Evolutionary conservation across 106 monocot genomes (phyloP).

Genomic region (Iris macrosiphon): DNA sequence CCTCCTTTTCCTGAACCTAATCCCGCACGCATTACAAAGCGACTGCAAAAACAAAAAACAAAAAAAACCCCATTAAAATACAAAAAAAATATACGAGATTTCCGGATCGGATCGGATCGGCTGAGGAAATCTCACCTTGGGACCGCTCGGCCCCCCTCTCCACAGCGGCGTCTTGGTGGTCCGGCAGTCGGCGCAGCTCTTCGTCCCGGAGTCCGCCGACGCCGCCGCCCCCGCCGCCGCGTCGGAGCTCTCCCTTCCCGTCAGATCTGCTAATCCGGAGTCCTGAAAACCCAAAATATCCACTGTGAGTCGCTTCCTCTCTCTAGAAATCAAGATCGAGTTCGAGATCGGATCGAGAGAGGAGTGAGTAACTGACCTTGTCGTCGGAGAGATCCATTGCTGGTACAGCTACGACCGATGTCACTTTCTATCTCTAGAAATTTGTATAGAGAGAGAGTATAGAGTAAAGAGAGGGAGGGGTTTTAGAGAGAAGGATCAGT

Average conservation of each 20-base stretch:
- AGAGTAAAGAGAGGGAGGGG: conserved; percentile 1
- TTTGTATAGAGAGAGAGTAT: not conserved
- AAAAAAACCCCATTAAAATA: not conserved
- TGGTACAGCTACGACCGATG: not conserved
- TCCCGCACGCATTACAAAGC: conserved; percentile 27
- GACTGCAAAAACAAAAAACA: conserved; percentile 3
- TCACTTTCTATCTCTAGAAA: not conserved
- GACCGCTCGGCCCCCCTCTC: conserved; percentile 22
- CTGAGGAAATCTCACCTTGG: conserved; percentile 4
- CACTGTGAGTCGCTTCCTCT: too few relatives aligned
- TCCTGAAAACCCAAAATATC: conserved; percentile 11
- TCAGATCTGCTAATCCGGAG: conserved; percentile 18
- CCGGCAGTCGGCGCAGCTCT: conserved; percentile 21
- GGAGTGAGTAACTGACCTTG: conserved; percentile 1
- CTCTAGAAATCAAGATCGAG: not conserved
- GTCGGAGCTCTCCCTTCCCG: not conserved
- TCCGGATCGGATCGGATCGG: not conserved
- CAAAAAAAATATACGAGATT: too few relatives aligned
- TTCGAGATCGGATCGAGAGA: not conserved
- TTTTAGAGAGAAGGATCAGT: conserved; percentile 4
- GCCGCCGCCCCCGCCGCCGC: not conserved
- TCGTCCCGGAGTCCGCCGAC: not conserved
- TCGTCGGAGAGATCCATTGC: conserved; percentile 16
- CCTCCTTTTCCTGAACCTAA: conserved; percentile 23
- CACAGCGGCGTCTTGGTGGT: conserved; percentile 23